phyloP scores from a whole-genome alignment of 768 basidiomycete genomes.

The Lactarius hengduanensis region DNA sequence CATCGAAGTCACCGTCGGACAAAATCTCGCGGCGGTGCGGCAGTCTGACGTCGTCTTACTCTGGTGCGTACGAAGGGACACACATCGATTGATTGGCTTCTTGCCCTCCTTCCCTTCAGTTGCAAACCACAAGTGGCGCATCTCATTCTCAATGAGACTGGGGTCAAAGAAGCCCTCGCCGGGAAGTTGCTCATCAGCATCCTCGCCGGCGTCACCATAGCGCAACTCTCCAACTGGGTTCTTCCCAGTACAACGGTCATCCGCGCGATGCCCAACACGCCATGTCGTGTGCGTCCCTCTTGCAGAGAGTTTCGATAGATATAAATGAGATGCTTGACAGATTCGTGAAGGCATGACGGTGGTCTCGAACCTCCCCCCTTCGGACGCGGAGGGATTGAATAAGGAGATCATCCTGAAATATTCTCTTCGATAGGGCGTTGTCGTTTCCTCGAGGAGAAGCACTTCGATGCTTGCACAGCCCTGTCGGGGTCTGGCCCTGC shows the following conservation, averaged over 20 bases:
- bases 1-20: slow-evolving; percentile 68
- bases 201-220: slow-evolving; percentile 92
- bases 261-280: slow-evolving; percentile 98
- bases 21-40: slow-evolving; percentile 70
- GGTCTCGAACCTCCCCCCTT: slow-evolving; percentile 66
- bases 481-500: slow-evolving; percentile 95
- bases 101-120: slow-evolving; percentile 42
- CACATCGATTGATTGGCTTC: background rate
- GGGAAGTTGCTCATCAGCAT: slow-evolving; percentile 96
- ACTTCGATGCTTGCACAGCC: slow-evolving; percentile 98
- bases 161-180: slow-evolving; percentile 79
- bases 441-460: slow-evolving; percentile 95
- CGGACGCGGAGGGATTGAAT: slow-evolving; percentile 55
- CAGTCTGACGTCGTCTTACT: slow-evolving; percentile 84
- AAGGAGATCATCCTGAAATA: slow-evolving; percentile 77
- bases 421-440: slow-evolving; percentile 97
- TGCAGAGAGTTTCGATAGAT: background rate
- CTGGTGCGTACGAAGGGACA: slow-evolving; percentile 53
- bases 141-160: slow-evolving; percentile 65
- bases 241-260: slow-evolving; percentile 77
- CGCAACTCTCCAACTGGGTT: slow-evolving; percentile 76
- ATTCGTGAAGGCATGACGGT: slow-evolving; percentile 99
- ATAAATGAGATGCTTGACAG: slow-evolving; percentile 42
- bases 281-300: slow-evolving; percentile 71
- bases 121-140: slow-evolving; percentile 93